These are phyloP conservation scores for Alternaria panax DNA, from an alignment of 2,329 filamentous ascomycete genomes.

Conservation along the genomic window DNA sequence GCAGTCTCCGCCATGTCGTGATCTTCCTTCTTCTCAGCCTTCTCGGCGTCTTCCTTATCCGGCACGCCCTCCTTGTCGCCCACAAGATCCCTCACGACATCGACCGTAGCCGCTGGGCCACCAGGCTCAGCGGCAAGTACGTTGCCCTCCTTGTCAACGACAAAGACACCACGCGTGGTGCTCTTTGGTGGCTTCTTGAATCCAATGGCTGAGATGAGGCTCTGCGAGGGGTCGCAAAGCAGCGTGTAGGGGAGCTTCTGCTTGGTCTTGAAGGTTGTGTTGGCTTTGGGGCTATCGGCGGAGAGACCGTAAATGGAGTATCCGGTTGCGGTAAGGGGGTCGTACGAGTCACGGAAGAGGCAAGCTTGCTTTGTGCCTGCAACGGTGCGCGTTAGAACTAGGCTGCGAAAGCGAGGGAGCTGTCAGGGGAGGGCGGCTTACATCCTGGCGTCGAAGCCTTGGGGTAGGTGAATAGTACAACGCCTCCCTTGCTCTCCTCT, in stretches of 20 bases:
- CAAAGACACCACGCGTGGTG: conserved; percentile 86
- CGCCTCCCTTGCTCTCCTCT: conserved; percentile 81
- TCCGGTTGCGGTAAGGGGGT: conserved; percentile 76
- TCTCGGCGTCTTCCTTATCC: conserved; percentile 34
- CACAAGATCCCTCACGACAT: conserved; percentile 74
- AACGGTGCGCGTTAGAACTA: conserved; percentile 17
- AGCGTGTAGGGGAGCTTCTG: conserved; percentile 88
- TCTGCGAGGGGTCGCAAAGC: conserved; percentile 78
- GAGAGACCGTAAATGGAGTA: conserved; percentile 90
- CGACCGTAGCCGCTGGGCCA: conserved; percentile 77
- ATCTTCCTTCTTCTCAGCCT: conserved; percentile 47
- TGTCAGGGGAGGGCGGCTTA: conserved; percentile 60
- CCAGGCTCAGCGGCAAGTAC: conserved; percentile 78
- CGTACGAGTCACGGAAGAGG: conserved; percentile 87
- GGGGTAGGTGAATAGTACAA: conserved; percentile 94
- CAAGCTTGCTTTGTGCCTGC: conserved; percentile 91
- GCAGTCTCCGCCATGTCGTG: conserved; percentile 57
- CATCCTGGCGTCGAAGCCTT: conserved; percentile 94
- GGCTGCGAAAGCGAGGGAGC: neutral
- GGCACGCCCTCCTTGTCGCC: conserved; percentile 40
- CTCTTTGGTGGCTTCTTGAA: conserved; percentile 84
- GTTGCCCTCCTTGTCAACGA: conserved; percentile 81
- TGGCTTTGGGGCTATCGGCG: conserved; percentile 85
- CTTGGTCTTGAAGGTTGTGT: conserved; percentile 91
- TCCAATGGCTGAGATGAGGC: conserved; percentile 85